A percentile compares a stretch with the other conserved stretches of the same genome.
Conservation (phyloP, 2,329 filamentous ascomycete genomes). For the Pseudopithomyces maydicus region DNA sequence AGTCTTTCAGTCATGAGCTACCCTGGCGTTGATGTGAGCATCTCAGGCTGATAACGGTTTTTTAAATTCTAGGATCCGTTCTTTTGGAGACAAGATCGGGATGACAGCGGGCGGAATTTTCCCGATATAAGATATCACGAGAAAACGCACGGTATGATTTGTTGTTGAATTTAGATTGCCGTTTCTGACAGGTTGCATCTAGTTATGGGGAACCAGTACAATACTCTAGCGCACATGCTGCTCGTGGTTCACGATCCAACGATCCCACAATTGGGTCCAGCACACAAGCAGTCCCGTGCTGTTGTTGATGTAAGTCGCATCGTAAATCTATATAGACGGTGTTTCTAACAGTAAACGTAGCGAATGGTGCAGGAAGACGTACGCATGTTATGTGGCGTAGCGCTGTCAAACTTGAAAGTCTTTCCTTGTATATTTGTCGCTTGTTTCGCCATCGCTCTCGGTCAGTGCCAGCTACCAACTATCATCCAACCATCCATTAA, state of each 20-base stretch:
- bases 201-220: constrained; percentile 41
- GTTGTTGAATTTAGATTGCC: background rate
- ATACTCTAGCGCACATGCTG: constrained; percentile 41
- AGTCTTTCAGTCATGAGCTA: background rate
- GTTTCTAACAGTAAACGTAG: constrained; percentile 10
- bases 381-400: constrained; percentile 41
- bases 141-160: constrained; percentile 33
- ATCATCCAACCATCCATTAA: background rate
- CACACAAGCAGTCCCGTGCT: constrained; percentile 36
- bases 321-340: background rate
- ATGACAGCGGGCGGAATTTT: constrained; percentile 39
- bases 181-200: background rate
- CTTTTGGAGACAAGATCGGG: constrained; percentile 38
- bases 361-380: constrained; percentile 40
- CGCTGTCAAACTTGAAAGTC: constrained; percentile 37
- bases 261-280: constrained; percentile 43
- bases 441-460: constrained; percentile 42
- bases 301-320: constrained; percentile 31
- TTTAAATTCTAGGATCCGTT: constrained; percentile 29
- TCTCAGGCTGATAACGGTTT: background rate
- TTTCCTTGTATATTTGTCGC: constrained; percentile 44
- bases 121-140: constrained; percentile 43
- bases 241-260: constrained; percentile 43
- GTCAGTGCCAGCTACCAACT: constrained; percentile 18
- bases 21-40: background rate